Evolutionary conservation across 345 rosid genomes (phyloP), one percentile per base, ranked within the genome.

Genomic region (Moricandia arvensis): DNA sequence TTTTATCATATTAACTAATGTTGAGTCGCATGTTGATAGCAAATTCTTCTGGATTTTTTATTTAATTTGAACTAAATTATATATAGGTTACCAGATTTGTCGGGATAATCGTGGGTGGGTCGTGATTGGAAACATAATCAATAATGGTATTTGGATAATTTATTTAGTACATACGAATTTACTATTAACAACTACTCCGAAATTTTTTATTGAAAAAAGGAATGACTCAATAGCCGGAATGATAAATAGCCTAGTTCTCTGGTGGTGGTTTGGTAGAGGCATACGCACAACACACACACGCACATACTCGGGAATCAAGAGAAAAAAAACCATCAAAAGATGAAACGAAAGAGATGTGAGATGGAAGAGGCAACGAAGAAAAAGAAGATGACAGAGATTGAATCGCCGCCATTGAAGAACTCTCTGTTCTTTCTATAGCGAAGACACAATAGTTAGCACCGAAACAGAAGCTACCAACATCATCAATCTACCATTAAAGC

Each of bases 391-490:
- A 73, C 96, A 57, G 96, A 88, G 83, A 72, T 93, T 66, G 85
- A 87, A 80, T 84, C n/a, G n/a, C 88, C 34, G 96, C 94, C 83
- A 85, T 88, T 80, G 93, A 89, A 80, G 98, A 91, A 84, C 85
- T 93, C 35, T 81, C 91, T 63, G 63, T 78, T 78, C 77, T 78
- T 47, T 73, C 73, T 49, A 85, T 78, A 78, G 63, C 73, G 11
- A 59, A 66, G 47, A 58, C 73, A 49, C 85, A 75, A 79, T 84
- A 43, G 77, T 45, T 47, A 16, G 67, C 4, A 83, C 86, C 61
- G 78, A 83, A 38, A 68, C 65, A 37, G 84, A 78, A 21, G 57
- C 67, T 59, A 70, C 33, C 69, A 85, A 49, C 68, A 77, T 62
- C 59, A 81, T 79, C 68, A 59, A 71, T 72, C 66, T 89, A 51